phyloP scores from a whole-genome alignment of 163 green algal genomes.

The Dunaliella salina region DNA sequence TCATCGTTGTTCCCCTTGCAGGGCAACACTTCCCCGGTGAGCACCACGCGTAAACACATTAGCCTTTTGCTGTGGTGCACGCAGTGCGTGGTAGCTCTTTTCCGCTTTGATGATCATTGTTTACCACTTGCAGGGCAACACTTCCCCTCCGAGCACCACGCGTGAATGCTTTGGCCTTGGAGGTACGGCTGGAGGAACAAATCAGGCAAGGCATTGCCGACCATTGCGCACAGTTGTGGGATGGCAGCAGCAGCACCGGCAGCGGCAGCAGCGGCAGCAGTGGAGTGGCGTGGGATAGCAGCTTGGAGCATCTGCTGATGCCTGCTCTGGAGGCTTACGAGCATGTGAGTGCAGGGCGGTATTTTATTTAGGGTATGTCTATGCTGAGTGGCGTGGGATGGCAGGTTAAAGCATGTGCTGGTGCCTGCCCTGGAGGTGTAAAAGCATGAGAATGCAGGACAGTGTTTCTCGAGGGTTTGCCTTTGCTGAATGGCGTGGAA shows the following conservation, averaged over 20 bases:
- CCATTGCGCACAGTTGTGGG: neutral
- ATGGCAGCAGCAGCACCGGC: neutral
- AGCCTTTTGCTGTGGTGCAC: too few relatives aligned
- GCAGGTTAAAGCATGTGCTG: too few relatives aligned
- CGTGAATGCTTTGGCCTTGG: neutral
- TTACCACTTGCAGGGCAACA: neutral
- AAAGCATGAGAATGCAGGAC: too few relatives aligned
- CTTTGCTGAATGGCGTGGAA: too few relatives aligned
- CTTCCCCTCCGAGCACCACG: neutral
- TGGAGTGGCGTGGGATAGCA: slow-evolving; percentile 38
- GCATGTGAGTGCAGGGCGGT: slow-evolving; percentile 17
- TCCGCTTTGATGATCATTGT: too few relatives aligned
- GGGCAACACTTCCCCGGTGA: too few relatives aligned
- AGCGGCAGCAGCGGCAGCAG: neutral
- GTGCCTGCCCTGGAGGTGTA: too few relatives aligned
- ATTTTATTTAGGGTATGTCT: too few relatives aligned
- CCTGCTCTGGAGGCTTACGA: slow-evolving; percentile 51
- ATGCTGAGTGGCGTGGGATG: too few relatives aligned
- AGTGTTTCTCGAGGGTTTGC: too few relatives aligned
- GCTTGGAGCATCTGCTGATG: slow-evolving; percentile 51
- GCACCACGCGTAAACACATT: too few relatives aligned
- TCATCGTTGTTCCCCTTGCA: neutral
- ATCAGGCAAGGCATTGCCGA: neutral
- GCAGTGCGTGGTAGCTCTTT: too few relatives aligned
- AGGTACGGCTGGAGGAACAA: neutral